Percentiles rank a stretch among this genome's conserved stretches.
Evolutionary conservation across 176 grass and related monocot species (phyloP).

Genomic region (Cocos nucifera): DNA sequence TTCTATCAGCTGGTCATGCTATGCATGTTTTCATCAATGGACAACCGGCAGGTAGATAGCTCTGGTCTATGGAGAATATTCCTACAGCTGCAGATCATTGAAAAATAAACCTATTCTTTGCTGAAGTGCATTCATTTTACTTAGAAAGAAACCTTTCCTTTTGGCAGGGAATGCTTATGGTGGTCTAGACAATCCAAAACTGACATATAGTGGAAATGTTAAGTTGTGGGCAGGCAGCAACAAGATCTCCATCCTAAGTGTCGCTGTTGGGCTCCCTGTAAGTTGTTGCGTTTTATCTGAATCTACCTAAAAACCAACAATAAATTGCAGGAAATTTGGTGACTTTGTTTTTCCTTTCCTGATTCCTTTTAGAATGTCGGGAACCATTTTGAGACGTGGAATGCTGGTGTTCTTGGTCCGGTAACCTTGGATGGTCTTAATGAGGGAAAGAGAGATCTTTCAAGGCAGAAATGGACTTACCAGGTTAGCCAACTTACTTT

Average conservation of each 20-base stretch:
- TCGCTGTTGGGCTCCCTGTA: slow-evolving; percentile 74
- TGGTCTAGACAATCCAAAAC: slow-evolving; percentile 36
- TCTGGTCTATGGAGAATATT: not conserved
- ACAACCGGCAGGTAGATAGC: slow-evolving; percentile 19
- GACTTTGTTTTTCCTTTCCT: slow-evolving; percentile 3
- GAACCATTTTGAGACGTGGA: slow-evolving; percentile 77
- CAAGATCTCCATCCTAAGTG: slow-evolving; percentile 84
- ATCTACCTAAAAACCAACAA: not conserved
- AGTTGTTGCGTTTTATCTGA: slow-evolving; percentile 16
- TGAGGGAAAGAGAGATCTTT: slow-evolving; percentile 59
- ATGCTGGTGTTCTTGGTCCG: slow-evolving; percentile 69
- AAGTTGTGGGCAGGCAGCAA: slow-evolving; percentile 83
- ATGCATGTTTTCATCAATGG: slow-evolving; percentile 87
- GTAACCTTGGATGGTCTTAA: slow-evolving; percentile 59
- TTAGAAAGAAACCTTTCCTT: not conserved
- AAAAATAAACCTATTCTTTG: too few relatives aligned
- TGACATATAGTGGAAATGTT: slow-evolving; percentile 42
- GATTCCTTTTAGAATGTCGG: slow-evolving; percentile 51
- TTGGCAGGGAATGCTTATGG: slow-evolving; percentile 48
- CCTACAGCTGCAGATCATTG: too few relatives aligned
- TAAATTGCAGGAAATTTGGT: not conserved
- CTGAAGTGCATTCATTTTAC: too few relatives aligned
- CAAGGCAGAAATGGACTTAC: slow-evolving; percentile 83
- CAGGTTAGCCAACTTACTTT: slow-evolving; percentile 31
- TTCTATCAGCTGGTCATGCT: slow-evolving; percentile 66